phyloP scores from a whole-genome alignment of 2,329 filamentous ascomycete genomes.

The Fusarium hainanense region DNA sequence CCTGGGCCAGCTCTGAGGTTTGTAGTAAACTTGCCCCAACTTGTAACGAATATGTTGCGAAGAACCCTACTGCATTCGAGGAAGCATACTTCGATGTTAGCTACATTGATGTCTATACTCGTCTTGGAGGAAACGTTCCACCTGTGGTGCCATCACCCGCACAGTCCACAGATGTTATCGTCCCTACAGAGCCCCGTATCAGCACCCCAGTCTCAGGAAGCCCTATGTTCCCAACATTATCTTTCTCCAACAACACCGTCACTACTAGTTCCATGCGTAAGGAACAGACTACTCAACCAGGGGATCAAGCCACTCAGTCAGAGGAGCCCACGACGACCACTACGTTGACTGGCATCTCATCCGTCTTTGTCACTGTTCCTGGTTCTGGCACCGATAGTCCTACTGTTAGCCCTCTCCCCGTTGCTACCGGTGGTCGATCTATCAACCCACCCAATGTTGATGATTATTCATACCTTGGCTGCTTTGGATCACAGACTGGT shows the following conservation, averaged over 20 bases:
- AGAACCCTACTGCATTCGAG: conserved; percentile 56
- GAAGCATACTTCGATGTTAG: conserved; percentile 64
- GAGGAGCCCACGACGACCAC: conserved; percentile 45
- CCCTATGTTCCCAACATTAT: not conserved
- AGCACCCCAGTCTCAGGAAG: conserved; percentile 6
- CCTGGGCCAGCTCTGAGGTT: conserved; percentile 55
- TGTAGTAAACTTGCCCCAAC: conserved; percentile 57
- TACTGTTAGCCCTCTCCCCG: conserved; percentile 25
- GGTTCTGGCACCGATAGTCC: conserved; percentile 23
- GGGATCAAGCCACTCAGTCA: conserved; percentile 9
- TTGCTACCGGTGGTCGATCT: conserved; percentile 23
- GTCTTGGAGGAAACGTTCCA: conserved; percentile 11
- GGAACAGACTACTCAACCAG: not conserved
- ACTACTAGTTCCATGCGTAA: not conserved
- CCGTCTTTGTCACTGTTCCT: conserved; percentile 44
- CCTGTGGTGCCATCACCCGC: conserved; percentile 9
- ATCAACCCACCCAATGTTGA: conserved; percentile 50
- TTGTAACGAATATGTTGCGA: conserved; percentile 60
- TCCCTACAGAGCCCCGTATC: not conserved
- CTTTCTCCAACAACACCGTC: conserved; percentile 3
- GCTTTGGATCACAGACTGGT: conserved; percentile 54
- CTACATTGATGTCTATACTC: conserved; percentile 62
- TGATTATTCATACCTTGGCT: conserved; percentile 53
- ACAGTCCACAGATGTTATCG: not conserved
- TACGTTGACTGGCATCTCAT: conserved; percentile 43